Base-by-base conservation (phyloP, 495 filamentous ascomycete species). In the Aspergillus ostianus region DNA sequence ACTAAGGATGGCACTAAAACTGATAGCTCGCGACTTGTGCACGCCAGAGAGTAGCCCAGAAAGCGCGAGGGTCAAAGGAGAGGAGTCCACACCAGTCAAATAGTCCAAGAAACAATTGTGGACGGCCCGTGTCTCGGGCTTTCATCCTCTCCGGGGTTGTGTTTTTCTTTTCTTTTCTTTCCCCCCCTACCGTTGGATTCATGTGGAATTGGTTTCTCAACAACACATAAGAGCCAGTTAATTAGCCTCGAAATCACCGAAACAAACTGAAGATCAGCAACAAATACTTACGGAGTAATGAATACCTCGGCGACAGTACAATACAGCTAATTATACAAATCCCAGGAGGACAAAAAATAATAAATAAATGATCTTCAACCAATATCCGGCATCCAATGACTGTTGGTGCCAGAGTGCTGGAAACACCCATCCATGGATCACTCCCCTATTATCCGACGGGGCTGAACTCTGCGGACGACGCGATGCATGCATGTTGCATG, bases 391-490 rank as follows among this genome's bases (percentile, higher is more conserved):
- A 66, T 47, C 64, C 67, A 66, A 69, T 66, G 54, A 47, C 51
- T 62, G 63, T 55, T 64, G 60, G 67, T 64, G 61, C 67, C 67
- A 58, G 49, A 56, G 59, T 64, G 64, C 64, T 64, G 67, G 67
- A 62, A 65, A 61, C 41, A 51, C 50, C 50, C 51, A 63, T 53
- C 66, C 62, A 61, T 63, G 57, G 55, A 47, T 63, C 55, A 51
- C 48, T 61, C 60, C 57, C 57, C 48, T 52, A 61, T 58, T 57
- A 61, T 58, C 60, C 58, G 57, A 61, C 51, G 61, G 58, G 56
- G 57, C 54, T 64, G 59, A 56, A 51, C 41, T 47, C 51, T 27
- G 53, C 27, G 19, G 36, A 53, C n/a, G 29, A 32, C 30, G 53
- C 52, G 44, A 47, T 52, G 62, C 62, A 60, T 55, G 53, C 41